Percentiles rank a stretch among this genome's conserved stretches.
Conservation (phyloP, 139 green algal genomes). For the Diplosphaera chodatii region DNA sequence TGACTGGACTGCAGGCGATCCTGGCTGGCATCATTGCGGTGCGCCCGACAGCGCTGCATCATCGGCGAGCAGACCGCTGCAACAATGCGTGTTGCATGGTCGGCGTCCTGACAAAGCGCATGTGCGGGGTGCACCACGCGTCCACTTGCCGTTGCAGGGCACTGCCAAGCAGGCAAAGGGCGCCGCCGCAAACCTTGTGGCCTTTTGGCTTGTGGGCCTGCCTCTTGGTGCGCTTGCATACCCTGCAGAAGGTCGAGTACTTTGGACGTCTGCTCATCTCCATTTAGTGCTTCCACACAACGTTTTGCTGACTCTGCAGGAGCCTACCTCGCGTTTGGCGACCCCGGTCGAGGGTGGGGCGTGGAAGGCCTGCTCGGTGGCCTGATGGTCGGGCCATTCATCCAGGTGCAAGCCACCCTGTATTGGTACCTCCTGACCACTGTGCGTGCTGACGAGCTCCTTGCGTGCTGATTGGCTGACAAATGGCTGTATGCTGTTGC, state of each 20-base stretch:
- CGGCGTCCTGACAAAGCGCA: no score
- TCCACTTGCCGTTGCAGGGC: slow-evolving; percentile 11
- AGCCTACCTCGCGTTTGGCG: neutral
- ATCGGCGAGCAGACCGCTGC: no score
- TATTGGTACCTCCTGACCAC: no score
- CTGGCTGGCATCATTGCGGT: slow-evolving; percentile 34
- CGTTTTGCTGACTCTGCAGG: no score
- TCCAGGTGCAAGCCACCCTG: slow-evolving; percentile 2
- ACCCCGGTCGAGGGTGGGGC: neutral
- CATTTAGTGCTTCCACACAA: no score
- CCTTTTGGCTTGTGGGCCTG: slow-evolving; percentile 33
- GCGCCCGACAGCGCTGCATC: neutral
- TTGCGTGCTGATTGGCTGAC: no score
- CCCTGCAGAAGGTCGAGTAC: no score
- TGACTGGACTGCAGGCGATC: slow-evolving; percentile 41
- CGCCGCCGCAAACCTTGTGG: slow-evolving; percentile 26
- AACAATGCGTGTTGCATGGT: no score
- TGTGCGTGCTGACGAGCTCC: no score
- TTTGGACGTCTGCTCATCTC: no score
- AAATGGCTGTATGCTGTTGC: no score
- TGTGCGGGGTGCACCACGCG: no score
- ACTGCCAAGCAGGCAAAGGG: slow-evolving; percentile 39
- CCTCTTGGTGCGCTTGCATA: slow-evolving; percentile 14
- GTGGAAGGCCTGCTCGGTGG: slow-evolving; percentile 17
- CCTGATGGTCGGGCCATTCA: slow-evolving; percentile 13